Base-by-base conservation (phyloP, 2,329 filamentous ascomycete genomes). In the Cryphonectria carpinicola region DNA sequence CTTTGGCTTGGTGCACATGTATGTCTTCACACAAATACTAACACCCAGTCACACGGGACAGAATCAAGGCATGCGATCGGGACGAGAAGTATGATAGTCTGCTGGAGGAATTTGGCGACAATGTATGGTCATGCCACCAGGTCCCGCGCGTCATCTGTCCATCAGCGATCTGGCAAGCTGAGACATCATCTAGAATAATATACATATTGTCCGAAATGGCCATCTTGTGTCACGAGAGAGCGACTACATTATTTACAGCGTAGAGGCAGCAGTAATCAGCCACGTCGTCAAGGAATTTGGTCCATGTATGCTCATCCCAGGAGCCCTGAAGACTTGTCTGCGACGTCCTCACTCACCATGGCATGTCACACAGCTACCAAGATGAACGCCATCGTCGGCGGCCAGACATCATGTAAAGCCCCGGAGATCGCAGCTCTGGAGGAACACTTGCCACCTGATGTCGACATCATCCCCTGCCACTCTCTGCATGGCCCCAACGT, bases 191-290 rank as follows among this genome's bases (percentile, higher is more conserved):
- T 90, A 95, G 95, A 91, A 88, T 79, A 90, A 90, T 85, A 86
- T 99, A 85, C 90, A 93, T 82, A 96, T 99, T 78, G 90, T 95
- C 80, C 91, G 89, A 81, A 97, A 97, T 88, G 97, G 97, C 77
- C 95, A 98, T 84, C 88, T 95, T 81, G 96, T 99, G 77, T 98
- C 96, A 76, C 91, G 96, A 83, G 90, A 91, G 82, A 98, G 95
- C 90, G 95, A 98, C 87, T 98, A 95, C 82, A 97, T 98, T 83
- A 94, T 99, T 80, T 99, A 99, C 87, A 97, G 93, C 82, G 96
- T 99, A 81, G 95, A 98, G 83, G 96, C 96, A 73, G 94, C 94
- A 77, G 89, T 91, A 75, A 97, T 99, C 81, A 92, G 94, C 79
- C 88, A 87, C 75, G 93, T 98, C 76, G 96, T 98, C 77, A 92